Conservation (phyloP, 2,329 filamentous ascomycete species). For the Bipolaris victoriae region DNA sequence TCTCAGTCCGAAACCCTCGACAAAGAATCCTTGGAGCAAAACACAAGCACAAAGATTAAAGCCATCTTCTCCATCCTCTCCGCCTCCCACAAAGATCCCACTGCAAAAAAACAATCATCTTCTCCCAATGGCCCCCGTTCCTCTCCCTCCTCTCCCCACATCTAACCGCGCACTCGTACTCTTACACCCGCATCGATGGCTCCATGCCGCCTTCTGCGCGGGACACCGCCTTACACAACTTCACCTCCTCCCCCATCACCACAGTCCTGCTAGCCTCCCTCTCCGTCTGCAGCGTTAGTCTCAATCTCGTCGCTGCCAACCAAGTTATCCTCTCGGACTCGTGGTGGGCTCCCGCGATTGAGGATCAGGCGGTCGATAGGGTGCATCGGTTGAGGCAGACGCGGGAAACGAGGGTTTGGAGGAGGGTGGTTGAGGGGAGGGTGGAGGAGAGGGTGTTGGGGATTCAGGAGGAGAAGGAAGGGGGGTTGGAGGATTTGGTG, state of each 20-base stretch:
- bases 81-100: slow-evolving; percentile 66
- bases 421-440: slow-evolving; percentile 78
- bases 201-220: slow-evolving; percentile 73
- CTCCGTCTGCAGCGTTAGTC: slow-evolving; percentile 80
- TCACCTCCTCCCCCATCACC: slow-evolving; percentile 70
- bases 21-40: slow-evolving; percentile 61
- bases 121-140: slow-evolving; percentile 80
- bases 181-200: slow-evolving; percentile 77
- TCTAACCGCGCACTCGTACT: slow-evolving; percentile 65
- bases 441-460: slow-evolving; percentile 82
- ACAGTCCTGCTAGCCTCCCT: slow-evolving; percentile 82
- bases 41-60: slow-evolving; percentile 81
- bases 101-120: slow-evolving; percentile 73
- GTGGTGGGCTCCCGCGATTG: slow-evolving; percentile 91
- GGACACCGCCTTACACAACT: slow-evolving; percentile 71
- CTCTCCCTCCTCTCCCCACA: slow-evolving; percentile 74
- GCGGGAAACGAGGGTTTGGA: slow-evolving; percentile 77
- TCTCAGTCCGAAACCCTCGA: slow-evolving; percentile 46
- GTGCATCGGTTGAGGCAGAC: slow-evolving; percentile 87
- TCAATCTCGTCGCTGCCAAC: slow-evolving; percentile 85
- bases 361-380: slow-evolving; percentile 88
- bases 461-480: slow-evolving; percentile 72
- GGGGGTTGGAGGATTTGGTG: slow-evolving; percentile 52
- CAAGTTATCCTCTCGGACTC: slow-evolving; percentile 83
- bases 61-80: slow-evolving; percentile 76